Conservation (phyloP, 257 asterid species). For the Ajuga chamaepitys region DNA sequence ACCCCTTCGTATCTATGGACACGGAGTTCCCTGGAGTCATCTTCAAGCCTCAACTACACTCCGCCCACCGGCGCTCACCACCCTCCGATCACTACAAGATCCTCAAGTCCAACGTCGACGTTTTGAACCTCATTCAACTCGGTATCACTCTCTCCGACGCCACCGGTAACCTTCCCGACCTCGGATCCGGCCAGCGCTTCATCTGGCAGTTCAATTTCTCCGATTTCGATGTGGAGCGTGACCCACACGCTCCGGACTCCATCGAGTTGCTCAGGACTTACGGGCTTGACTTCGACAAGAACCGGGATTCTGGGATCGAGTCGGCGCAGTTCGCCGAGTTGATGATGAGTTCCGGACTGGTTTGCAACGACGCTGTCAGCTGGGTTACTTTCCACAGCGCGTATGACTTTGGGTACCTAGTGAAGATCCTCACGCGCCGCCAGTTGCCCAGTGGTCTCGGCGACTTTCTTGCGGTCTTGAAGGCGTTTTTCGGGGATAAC, state of each 20-base stretch:
- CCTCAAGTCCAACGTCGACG: constrained; percentile 70
- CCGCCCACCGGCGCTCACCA: constrained; percentile 14
- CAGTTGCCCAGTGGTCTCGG: constrained; percentile 20
- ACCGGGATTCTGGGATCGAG: constrained; percentile 27
- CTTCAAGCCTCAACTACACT: constrained; percentile 38
- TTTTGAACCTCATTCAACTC: constrained; percentile 52
- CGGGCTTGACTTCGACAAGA: constrained; percentile 42
- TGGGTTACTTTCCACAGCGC: constrained; percentile 54
- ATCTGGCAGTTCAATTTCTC: constrained; percentile 63
- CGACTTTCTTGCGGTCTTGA: constrained; percentile 22
- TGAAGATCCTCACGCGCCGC: constrained; percentile 45
- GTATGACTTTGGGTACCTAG: constrained; percentile 48
- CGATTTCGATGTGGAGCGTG: constrained; percentile 44
- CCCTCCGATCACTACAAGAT: constrained; percentile 48
- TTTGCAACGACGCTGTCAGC: constrained; percentile 37
- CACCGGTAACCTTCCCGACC: constrained; percentile 59
- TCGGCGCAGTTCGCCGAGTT: constrained; percentile 41
- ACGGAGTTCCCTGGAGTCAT: constrained; percentile 74
- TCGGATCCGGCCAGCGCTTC: constrained; percentile 30
- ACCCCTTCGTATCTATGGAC: constrained; percentile 47
- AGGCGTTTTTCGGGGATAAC: constrained; percentile 28
- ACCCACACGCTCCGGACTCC: constrained; percentile 38
- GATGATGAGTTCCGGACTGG: constrained; percentile 44
- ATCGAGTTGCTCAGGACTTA: constrained; percentile 30
- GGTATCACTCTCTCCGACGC: constrained; percentile 70